phyloP scores from a whole-genome alignment of 106 monocot species.

The Narthecium ossifragum region DNA sequence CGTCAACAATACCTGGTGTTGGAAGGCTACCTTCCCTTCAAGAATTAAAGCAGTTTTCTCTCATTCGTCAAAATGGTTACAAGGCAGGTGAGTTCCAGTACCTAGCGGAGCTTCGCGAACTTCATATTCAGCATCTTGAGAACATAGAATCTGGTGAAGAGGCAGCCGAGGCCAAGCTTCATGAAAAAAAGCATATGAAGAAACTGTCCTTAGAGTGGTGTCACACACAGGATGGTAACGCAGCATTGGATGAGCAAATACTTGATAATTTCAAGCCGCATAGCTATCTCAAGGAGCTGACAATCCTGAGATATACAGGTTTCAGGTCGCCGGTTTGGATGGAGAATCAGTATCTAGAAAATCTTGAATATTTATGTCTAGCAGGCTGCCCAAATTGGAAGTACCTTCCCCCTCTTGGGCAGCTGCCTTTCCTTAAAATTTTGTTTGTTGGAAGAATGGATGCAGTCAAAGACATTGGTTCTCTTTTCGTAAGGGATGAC shows the following conservation, averaged over 20 bases:
- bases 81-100: slow-evolving; percentile 7
- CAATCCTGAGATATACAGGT: slow-evolving; percentile 13
- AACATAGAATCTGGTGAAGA: slow-evolving; percentile 11
- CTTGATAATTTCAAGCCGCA: slow-evolving; percentile 26
- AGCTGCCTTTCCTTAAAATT: slow-evolving; percentile 4
- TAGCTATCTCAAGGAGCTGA: slow-evolving; percentile 14
- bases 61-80: background rate
- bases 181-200: slow-evolving; percentile 7
- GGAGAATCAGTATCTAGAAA: background rate
- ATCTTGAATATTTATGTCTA: slow-evolving; percentile 5
- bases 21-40: background rate
- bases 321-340: slow-evolving; percentile 21
- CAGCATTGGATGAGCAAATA: background rate
- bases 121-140: slow-evolving; percentile 1
- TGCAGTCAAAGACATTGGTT: slow-evolving; percentile 5
- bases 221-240: background rate
- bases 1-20: background rate
- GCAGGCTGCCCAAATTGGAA: background rate
- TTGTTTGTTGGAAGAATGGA: background rate
- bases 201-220: slow-evolving; percentile 8
- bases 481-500: background rate
- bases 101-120: slow-evolving; percentile 5
- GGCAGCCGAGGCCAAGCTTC: slow-evolving; percentile 10
- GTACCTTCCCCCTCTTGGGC: slow-evolving; percentile 14
- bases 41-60: background rate